A percentile compares a stretch with the other conserved stretches of the same genome.
Conservation (phyloP, 805 yeast species). For the Hanseniaspora guilliermondii region DNA sequence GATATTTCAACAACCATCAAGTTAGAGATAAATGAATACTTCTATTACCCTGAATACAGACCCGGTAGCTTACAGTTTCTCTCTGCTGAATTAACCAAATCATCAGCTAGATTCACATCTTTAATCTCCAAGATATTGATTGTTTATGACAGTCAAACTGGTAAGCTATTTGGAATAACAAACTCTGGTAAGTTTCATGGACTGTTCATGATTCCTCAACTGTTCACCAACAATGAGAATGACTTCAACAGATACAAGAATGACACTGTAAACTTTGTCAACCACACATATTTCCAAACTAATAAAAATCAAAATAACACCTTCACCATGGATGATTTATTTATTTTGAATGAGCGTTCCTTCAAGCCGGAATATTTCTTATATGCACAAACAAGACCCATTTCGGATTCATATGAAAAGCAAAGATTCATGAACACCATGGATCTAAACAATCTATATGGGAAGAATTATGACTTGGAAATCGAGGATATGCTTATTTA, state of each 20-base stretch:
- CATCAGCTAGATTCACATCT: slow-evolving; percentile 1
- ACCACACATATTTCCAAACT: not conserved
- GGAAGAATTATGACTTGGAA: not conserved
- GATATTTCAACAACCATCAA: not conserved
- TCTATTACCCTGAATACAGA: not conserved
- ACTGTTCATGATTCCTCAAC: slow-evolving; percentile 2
- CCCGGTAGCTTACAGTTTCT: not conserved
- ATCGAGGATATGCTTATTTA: slow-evolving; percentile 1
- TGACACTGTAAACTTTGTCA: not conserved
- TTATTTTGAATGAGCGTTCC: not conserved
- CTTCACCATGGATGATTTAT: not conserved
- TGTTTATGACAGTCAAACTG: not conserved
- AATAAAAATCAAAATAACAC: not conserved
- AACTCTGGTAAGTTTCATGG: slow-evolving; percentile 12
- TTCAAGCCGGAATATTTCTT: slow-evolving; percentile 1
- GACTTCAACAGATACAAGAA: not conserved
- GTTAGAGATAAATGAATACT: not conserved
- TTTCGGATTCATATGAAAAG: not conserved
- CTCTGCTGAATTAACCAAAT: not conserved
- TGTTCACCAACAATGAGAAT: not conserved
- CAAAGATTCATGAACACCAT: not conserved
- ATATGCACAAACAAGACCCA: not conserved
- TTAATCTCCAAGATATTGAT: not conserved
- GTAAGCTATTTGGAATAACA: slow-evolving; percentile 8
- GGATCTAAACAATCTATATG: slow-evolving; percentile 4